These are phyloP conservation scores for Stagonosporopsis vannaccii DNA, from an alignment of 2,329 filamentous ascomycete species.

Conservation along the genomic window DNA sequence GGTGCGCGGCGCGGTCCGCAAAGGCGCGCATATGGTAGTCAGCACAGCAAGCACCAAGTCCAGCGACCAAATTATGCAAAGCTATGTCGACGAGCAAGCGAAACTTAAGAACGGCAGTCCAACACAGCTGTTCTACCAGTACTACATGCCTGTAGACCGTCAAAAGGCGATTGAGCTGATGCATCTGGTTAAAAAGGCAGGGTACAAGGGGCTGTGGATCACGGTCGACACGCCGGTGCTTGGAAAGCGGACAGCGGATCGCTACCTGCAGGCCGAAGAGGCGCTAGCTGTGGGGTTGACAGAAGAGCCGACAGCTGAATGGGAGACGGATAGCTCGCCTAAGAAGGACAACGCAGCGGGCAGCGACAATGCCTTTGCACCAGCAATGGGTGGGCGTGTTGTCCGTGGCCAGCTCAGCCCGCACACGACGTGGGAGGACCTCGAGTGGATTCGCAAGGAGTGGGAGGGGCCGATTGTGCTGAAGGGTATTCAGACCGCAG, in stretches of 20 bases:
- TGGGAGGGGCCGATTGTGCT: constrained; percentile 54
- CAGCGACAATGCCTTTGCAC: constrained; percentile 63
- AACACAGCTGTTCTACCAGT: constrained; percentile 45
- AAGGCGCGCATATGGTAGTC: constrained; percentile 46
- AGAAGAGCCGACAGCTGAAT: constrained; percentile 58
- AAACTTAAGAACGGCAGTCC: constrained; percentile 36
- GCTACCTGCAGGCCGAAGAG: constrained; percentile 56
- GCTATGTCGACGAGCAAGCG: constrained; percentile 35
- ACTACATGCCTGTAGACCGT: constrained; percentile 46
- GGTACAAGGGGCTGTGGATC: constrained; percentile 47
- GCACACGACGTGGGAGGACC: constrained; percentile 60
- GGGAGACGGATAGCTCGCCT: constrained; percentile 47
- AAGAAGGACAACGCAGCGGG: constrained; percentile 42
- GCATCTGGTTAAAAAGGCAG: constrained; percentile 38
- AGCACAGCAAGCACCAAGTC: constrained; percentile 45
- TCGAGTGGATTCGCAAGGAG: constrained; percentile 52
- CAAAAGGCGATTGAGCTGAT: constrained; percentile 44
- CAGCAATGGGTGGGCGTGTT: constrained; percentile 61
- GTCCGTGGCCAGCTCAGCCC: constrained; percentile 47
- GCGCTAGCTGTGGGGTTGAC: constrained; percentile 59
- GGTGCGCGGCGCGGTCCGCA: constrained; percentile 44
- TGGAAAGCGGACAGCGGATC: constrained; percentile 46
- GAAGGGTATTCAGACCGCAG: constrained; percentile 55
- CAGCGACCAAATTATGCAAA: constrained; percentile 44
- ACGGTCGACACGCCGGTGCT: constrained; percentile 48